These are phyloP conservation scores for Penicillium sp. DNA, from an alignment of 2,329 filamentous ascomycete species.

Conservation along the genomic window DNA sequence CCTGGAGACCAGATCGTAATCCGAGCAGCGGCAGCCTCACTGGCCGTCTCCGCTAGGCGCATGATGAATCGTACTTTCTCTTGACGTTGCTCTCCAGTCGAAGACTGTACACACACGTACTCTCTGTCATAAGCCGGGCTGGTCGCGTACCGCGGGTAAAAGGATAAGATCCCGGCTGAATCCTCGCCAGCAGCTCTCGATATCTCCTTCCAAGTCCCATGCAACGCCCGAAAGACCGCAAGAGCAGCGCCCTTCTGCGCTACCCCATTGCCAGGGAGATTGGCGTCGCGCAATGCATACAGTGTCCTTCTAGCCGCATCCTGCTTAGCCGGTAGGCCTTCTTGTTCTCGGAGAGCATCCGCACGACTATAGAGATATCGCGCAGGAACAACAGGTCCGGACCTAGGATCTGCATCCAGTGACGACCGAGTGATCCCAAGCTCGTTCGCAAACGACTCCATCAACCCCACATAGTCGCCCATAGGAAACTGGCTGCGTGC, in stretches of 20 bases:
- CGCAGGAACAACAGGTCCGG: conserved; percentile 51
- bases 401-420: conserved; percentile 31
- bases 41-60: conserved; percentile 12
- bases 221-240: conserved; percentile 66
- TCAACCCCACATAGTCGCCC: conserved; percentile 73
- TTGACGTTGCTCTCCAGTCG: not conserved
- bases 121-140: conserved; percentile 32
- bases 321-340: conserved; percentile 22
- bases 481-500: conserved; percentile 69
- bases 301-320: conserved; percentile 44
- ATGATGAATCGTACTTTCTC: conserved; percentile 12
- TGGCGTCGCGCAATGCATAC: conserved; percentile 42
- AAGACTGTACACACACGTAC: conserved; percentile 32
- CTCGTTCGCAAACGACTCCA: conserved; percentile 64
- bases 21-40: not conserved
- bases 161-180: conserved; percentile 57
- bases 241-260: conserved; percentile 55
- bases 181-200: conserved; percentile 48
- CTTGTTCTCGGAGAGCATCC: conserved; percentile 12
- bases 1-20: conserved; percentile 19
- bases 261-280: conserved; percentile 43
- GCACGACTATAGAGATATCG: conserved; percentile 45
- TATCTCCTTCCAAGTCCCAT: conserved; percentile 64
- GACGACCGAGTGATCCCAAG: conserved; percentile 51
- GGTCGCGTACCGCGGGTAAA: conserved; percentile 61